A percentile compares a stretch with the other conserved stretches of the same genome.
These are phyloP conservation scores for Sporothrix mexicana DNA, from an alignment of 2,329 filamentous ascomycete genomes.

Conservation along the genomic window DNA sequence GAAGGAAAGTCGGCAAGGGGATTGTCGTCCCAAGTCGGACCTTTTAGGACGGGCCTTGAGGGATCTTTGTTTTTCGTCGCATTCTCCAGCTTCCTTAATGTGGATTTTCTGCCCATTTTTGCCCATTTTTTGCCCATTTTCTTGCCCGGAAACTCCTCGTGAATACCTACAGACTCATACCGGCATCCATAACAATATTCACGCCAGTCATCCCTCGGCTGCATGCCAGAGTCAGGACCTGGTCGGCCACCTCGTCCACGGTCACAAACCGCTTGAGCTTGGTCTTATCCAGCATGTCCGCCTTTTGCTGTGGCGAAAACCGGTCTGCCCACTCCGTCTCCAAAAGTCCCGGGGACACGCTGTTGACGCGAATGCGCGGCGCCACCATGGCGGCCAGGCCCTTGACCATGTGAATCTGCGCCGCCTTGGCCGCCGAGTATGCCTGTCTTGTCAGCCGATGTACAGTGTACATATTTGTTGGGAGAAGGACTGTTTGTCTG, in stretches of 20 bases:
- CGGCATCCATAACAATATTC: slow-evolving; percentile 36
- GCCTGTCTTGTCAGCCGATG: slow-evolving; percentile 58
- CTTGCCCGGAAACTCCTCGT: too few relatives aligned
- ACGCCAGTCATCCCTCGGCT: slow-evolving; percentile 36
- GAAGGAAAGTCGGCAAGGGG: background rate
- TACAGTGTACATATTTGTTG: too few relatives aligned
- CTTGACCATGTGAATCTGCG: slow-evolving; percentile 66
- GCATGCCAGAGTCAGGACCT: slow-evolving; percentile 33
- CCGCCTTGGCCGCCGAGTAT: slow-evolving; percentile 79
- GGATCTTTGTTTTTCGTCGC: background rate
- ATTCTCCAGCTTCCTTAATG: background rate
- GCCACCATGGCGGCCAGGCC: slow-evolving; percentile 59
- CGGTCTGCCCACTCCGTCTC: slow-evolving; percentile 67
- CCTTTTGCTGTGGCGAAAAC: slow-evolving; percentile 63
- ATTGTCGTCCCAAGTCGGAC: background rate
- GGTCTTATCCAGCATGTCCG: slow-evolving; percentile 58
- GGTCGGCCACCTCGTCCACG: slow-evolving; percentile 49
- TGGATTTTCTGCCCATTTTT: background rate
- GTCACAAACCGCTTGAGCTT: slow-evolving; percentile 65
- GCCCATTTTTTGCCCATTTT: too few relatives aligned
- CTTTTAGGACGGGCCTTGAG: too few relatives aligned
- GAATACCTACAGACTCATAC: slow-evolving; percentile 16
- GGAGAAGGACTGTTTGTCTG: too few relatives aligned
- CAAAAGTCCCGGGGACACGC: slow-evolving; percentile 60
- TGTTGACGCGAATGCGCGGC: slow-evolving; percentile 64